Base-by-base conservation (phyloP, 176 grass and related monocot species). In the Cenchrus fungigraminus region DNA sequence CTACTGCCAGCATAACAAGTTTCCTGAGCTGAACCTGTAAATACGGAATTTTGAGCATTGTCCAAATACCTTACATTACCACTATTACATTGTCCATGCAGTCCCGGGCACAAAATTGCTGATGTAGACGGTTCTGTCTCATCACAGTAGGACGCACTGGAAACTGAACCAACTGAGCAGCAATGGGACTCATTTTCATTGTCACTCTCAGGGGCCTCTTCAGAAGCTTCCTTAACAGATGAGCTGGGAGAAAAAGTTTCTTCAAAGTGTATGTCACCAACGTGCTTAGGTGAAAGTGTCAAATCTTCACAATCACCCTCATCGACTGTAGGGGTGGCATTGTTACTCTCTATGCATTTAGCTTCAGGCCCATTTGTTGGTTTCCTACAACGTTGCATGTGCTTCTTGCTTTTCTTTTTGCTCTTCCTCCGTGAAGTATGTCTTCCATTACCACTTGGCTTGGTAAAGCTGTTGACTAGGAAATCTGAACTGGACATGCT, bases 361-460 rank as follows among this genome's bases (percentile, higher is more conserved):
- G n/a, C 81, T 80, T 88, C 75, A 83, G 65, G 67, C 83, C 67
- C 77, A 84, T 62, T 73, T 7, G 76, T 74, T 77, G 32, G 51
- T 56, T 90, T 92, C 68, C 54, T 88, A 69, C 51, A 74, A 57
- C 46, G 75, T 59, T 82, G 84, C 68, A 57, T 92, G 76, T 90
- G 84, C 59, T 88, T 89, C 66, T 92, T 95, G 75, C 59, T 85
- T 83, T 92, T 95, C 88, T 88, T 95, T 90, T 95, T 95, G 45
- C 86, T 89, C 63, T 92, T 95, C 88, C 86, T 92, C 92, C 85
- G 92, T 58, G 90, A 17, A 65, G 83, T 64, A 78, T 71, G 80
- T 44, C 84, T 78, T 68, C 63, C 79, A 88, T 82, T 80, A 17
- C 37, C 69, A 7, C 77, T 91, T 42, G 68, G 63, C 76, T 90